Evolutionary conservation across 2,329 filamentous ascomycete species (phyloP), one percentile per base, ranked within the genome.

Genomic region (Calonectria crousiana): DNA sequence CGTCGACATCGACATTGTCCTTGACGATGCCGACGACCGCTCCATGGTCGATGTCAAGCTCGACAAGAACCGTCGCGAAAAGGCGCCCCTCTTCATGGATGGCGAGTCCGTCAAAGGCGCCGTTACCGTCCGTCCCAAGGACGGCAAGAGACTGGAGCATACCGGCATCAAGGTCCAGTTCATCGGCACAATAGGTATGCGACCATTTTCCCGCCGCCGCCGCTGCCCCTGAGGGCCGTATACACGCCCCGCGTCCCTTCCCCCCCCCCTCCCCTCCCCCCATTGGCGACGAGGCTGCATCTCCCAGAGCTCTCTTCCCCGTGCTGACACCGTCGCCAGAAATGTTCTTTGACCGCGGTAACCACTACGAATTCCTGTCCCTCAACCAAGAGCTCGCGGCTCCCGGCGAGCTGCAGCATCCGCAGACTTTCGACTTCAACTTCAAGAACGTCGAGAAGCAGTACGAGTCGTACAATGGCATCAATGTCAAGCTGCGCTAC

Each of bases 401-500:
- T 23, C 97, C 97, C 2, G 97, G 97, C 85, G 97, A 99, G 88
- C 94, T 99, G 72, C 97, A 98, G 84, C 97, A 99, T 87, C 97
- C 97, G 53, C 97, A 99, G 88, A 98, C 96, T 64, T 98, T 98
- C 86, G 95, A 98, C 79, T 99, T 99, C 92, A 98, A 98, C 89
- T 99, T 99, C 92, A 98, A 98, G 87, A 99, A 98, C 86, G 95
- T 99, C 81, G 97, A 99, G 91, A 99, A 99, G 90, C 96, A 98
- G 86, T 99, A 99, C 90, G 97, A 99, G 87, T 98, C 96, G 78
- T 99, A 99, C 90, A 98, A 98, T 84, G 97, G 97, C 83, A 99
- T 99, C 92, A 99, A 99, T 84, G 97, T 99, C 82, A 98, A 98
- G 89, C 91, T 99, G 84, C 95, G 97, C 80, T 99, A 99, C 91